These are phyloP conservation scores for Zalerion maritima DNA, from an alignment of 495 filamentous ascomycete genomes.

Conservation along the genomic window DNA sequence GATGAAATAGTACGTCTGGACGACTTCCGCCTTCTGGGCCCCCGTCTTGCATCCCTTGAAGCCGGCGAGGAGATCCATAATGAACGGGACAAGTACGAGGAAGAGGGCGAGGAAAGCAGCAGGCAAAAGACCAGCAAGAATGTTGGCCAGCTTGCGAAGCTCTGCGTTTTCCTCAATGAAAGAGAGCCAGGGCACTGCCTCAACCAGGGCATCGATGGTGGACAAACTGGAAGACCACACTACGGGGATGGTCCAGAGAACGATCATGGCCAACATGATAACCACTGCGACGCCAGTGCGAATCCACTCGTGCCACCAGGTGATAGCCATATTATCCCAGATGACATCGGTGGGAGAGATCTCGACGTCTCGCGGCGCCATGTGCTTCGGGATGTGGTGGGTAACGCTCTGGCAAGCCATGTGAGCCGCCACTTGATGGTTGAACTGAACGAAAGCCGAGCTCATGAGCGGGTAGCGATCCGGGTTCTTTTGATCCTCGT, in stretches of 20 bases:
- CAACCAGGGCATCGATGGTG: slow-evolving; percentile 53
- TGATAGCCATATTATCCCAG: slow-evolving; percentile 96
- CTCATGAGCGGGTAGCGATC: slow-evolving; percentile 92
- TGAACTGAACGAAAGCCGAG: slow-evolving; percentile 97
- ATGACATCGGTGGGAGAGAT: slow-evolving; percentile 88
- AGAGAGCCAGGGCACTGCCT: slow-evolving; percentile 46
- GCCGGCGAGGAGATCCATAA: slow-evolving; percentile 52
- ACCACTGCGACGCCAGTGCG: slow-evolving; percentile 51
- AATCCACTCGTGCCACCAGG: slow-evolving; percentile 84
- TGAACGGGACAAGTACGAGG: slow-evolving; percentile 64
- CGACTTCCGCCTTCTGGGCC: slow-evolving; percentile 60
- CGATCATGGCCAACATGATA: slow-evolving; percentile 59
- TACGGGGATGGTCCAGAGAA: slow-evolving; percentile 86
- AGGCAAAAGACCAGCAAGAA: slow-evolving; percentile 78
- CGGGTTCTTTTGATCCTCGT: slow-evolving; percentile 72
- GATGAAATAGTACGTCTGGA: slow-evolving; percentile 85
- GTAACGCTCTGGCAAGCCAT: slow-evolving; percentile 93
- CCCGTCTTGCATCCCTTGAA: slow-evolving; percentile 75
- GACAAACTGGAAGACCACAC: slow-evolving; percentile 73
- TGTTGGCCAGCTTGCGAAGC: slow-evolving; percentile 49
- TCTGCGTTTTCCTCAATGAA: slow-evolving; percentile 46
- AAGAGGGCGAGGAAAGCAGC: slow-evolving; percentile 63
- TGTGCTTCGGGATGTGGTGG: slow-evolving; percentile 84
- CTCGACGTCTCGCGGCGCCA: slow-evolving; percentile 85
- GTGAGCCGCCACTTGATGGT: slow-evolving; percentile 91